Conservation (phyloP, 768 basidiomycete genomes). For the Calocera cornea region DNA sequence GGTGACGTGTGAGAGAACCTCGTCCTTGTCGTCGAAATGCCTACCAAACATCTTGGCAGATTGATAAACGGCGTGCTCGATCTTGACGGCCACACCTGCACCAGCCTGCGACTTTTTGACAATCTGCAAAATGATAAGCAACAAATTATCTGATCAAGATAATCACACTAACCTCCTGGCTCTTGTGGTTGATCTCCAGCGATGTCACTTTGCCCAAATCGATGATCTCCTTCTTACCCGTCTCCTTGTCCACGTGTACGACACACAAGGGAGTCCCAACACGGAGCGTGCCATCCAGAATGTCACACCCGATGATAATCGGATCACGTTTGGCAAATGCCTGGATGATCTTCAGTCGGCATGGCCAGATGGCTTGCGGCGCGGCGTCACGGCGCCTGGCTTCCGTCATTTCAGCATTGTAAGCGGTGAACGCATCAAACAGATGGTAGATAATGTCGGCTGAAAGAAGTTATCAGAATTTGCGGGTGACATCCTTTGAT, state of each 20-base stretch:
- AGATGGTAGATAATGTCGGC: slow-evolving; percentile 98
- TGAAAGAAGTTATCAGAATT: slow-evolving; percentile 23
- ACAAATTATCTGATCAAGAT: background rate
- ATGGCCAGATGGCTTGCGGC: slow-evolving; percentile 93
- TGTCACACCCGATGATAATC: slow-evolving; percentile 92
- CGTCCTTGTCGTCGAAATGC: slow-evolving; percentile 94
- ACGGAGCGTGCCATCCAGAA: slow-evolving; percentile 80
- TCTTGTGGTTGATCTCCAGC: slow-evolving; percentile 93
- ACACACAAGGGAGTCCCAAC: slow-evolving; percentile 92
- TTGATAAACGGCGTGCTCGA: slow-evolving; percentile 93
- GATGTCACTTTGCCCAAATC: slow-evolving; percentile 92
- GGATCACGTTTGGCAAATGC: slow-evolving; percentile 94
- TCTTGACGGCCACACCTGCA: slow-evolving; percentile 94
- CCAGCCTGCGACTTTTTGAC: slow-evolving; percentile 92
- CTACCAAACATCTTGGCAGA: slow-evolving; percentile 90
- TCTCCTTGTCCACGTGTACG: slow-evolving; percentile 76
- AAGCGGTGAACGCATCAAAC: slow-evolving; percentile 90
- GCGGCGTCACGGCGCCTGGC: slow-evolving; percentile 87
- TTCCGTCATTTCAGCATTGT: slow-evolving; percentile 81
- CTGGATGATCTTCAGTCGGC: slow-evolving; percentile 82
- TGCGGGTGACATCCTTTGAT: slow-evolving; percentile 5
- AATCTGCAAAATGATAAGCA: slow-evolving; percentile 34
- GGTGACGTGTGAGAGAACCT: slow-evolving; percentile 78
- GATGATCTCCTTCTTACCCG: slow-evolving; percentile 81
- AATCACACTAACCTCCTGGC: slow-evolving; percentile 45